Evolutionary conservation across 768 basidiomycete genomes (phyloP), one percentile per base, ranked within the genome.

Genomic region (Naematelia encephala): DNA sequence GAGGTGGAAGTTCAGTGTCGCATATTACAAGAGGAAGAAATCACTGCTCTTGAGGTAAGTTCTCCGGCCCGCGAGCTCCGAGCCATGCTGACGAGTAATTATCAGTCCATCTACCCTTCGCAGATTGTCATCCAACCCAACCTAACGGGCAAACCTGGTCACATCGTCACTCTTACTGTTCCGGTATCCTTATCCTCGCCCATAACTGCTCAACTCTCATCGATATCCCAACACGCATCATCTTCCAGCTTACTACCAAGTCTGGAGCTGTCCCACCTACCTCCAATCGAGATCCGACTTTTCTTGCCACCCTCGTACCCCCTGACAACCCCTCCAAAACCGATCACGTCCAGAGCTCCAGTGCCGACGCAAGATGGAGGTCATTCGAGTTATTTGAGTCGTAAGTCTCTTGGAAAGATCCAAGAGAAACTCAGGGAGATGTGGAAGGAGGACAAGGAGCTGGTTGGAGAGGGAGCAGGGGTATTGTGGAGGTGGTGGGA

Each of bases 401-500:
- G 59, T 4, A 43, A 22, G 3, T 43, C 43, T 2, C 59, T 65
- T 0, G 34, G 53, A 19, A 22, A 22, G 2, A 29, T 73, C 1
- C 51, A 57, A 23, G 56, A 55, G 13, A 59, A 54, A 51, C 57
- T 75, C 3, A 19, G 14, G 11, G 50, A 28, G 19, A 56, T 68
- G 54, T 75, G 71, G 71, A 28, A 29, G 4, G 70, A 72, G 43
- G 67, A 72, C 21, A 54, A 57, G 44, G 62, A 64, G 27, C 12
- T 34, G 1, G 22, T 22, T 21, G 67, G 59, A 1, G 68, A 68
- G 29, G 70, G 74, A 2, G 48, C 53, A 34, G 68, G 66, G 1
- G 66, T 73, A 2, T 34, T 77, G 1, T 77, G 72, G 72, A 66
- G 46, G 23, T 77, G 73, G 72, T 61, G 72, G 63, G 73, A 77